phyloP scores from a whole-genome alignment of 768 basidiomycete genomes.

The Sarcomyxa edulis region DNA sequence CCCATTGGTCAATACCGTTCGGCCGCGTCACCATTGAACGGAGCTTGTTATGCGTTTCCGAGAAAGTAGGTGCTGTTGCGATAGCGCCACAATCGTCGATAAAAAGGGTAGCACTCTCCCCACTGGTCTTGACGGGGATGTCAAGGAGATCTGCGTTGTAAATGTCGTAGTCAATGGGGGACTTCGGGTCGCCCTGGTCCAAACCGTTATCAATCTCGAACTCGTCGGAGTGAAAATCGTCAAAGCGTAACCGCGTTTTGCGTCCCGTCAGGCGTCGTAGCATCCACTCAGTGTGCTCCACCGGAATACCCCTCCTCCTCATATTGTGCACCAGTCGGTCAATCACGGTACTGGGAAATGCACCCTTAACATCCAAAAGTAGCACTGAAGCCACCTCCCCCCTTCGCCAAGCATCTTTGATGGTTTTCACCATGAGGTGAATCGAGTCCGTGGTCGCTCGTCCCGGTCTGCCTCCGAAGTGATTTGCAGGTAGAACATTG shows the following conservation, averaged over 20 bases:
- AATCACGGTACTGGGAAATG: conserved; percentile 25
- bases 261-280: conserved; percentile 1
- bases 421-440: conserved; percentile 19
- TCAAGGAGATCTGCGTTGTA: conserved; percentile 16
- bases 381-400: conserved; percentile 21
- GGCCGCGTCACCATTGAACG: not conserved
- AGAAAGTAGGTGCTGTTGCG: conserved; percentile 4
- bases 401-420: conserved; percentile 31
- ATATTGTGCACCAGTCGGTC: conserved; percentile 20
- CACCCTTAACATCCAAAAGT: conserved; percentile 32
- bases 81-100: conserved; percentile 8
- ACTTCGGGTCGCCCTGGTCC: conserved; percentile 26
- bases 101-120: conserved; percentile 1
- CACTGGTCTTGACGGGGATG: conserved; percentile 5
- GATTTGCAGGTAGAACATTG: conserved; percentile 14
- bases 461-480: conserved; percentile 24
- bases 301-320: conserved; percentile 16
- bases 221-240: conserved; percentile 12
- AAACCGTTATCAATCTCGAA: conserved; percentile 20
- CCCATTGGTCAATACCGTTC: conserved; percentile 12
- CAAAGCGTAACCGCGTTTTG: conserved; percentile 13
- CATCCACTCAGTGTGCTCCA: conserved; percentile 12
- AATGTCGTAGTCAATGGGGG: too few relatives aligned
- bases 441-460: conserved; percentile 25
- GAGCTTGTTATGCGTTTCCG: conserved; percentile 3